Conservation (phyloP, 352 stramenopile genomes). For the Lagenidium sp. region DNA sequence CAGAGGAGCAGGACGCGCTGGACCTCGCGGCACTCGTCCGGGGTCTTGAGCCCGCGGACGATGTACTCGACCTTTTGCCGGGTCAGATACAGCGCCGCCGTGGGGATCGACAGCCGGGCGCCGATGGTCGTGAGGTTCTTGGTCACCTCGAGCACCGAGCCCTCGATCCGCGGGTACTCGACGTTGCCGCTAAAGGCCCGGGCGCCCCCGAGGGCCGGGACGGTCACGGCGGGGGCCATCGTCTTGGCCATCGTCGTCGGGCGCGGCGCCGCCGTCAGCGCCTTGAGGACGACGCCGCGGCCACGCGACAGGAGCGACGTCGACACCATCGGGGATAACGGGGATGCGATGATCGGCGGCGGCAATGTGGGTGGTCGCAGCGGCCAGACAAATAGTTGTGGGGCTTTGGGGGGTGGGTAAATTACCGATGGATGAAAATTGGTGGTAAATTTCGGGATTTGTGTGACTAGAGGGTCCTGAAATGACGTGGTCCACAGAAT, state of each 20-base stretch:
- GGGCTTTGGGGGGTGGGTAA: no score
- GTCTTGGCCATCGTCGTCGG: not conserved
- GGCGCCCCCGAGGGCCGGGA: not conserved
- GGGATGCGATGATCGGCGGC: no score
- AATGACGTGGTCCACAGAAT: no score
- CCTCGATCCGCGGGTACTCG: conserved; percentile 75
- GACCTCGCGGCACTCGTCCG: conserved; percentile 57
- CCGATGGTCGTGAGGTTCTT: conserved; percentile 63
- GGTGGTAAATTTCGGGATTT: no score
- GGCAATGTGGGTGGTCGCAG: no score
- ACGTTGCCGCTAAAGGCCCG: conserved; percentile 75
- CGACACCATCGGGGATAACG: no score
- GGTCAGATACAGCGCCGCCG: conserved; percentile 72
- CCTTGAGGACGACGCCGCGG: no score
- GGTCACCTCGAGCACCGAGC: conserved; percentile 57
- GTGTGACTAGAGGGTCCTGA: no score
- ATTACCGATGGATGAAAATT: no score
- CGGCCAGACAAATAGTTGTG: no score
- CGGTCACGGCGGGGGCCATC: not conserved
- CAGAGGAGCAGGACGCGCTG: conserved; percentile 67
- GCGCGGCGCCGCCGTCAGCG: not conserved
- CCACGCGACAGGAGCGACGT: no score
- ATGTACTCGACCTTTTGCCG: conserved; percentile 77
- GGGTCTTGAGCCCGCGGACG: conserved; percentile 71
- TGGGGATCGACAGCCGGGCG: conserved; percentile 67